Percentiles rank a stretch among this genome's conserved stretches.
Conservation (phyloP, 2,329 filamentous ascomycete species). For the Paecilomyces niveus region DNA sequence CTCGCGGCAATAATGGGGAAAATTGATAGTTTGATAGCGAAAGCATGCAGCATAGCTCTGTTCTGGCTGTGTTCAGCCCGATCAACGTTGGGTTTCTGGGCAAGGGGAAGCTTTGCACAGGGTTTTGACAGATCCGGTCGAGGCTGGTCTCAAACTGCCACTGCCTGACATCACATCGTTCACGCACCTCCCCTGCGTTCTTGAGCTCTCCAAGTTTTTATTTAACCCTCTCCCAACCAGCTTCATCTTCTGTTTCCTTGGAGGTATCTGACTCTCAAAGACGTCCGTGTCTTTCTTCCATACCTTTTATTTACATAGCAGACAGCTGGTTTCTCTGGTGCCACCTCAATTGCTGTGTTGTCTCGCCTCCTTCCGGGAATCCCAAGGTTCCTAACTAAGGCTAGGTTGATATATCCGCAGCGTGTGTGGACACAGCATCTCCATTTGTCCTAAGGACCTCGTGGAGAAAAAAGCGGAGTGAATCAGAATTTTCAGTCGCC, state of each 20-base stretch:
- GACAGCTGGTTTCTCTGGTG: background rate
- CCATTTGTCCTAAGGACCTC: background rate
- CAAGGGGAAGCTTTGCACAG: background rate
- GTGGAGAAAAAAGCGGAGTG: background rate
- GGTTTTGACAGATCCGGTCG: background rate
- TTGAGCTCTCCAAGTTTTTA: background rate
- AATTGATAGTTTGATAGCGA: background rate
- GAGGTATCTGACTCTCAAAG: background rate
- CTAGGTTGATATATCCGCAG: background rate
- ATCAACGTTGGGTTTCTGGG: background rate
- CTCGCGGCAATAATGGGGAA: background rate
- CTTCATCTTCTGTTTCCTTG: background rate
- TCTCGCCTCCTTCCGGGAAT: background rate
- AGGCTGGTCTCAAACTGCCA: constrained; percentile 1
- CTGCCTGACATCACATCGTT: constrained; percentile 5
- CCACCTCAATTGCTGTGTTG: background rate
- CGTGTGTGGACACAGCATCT: background rate
- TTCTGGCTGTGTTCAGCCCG: background rate
- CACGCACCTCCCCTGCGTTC: constrained; percentile 3
- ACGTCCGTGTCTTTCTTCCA: background rate
- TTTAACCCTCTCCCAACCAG: background rate
- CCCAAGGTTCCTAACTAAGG: background rate
- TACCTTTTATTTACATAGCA: background rate
- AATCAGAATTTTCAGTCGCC: background rate
- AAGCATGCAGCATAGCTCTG: background rate